These are phyloP conservation scores for Blastobotrys peoriensis DNA, from an alignment of 805 yeast species.

Conservation along the genomic window DNA sequence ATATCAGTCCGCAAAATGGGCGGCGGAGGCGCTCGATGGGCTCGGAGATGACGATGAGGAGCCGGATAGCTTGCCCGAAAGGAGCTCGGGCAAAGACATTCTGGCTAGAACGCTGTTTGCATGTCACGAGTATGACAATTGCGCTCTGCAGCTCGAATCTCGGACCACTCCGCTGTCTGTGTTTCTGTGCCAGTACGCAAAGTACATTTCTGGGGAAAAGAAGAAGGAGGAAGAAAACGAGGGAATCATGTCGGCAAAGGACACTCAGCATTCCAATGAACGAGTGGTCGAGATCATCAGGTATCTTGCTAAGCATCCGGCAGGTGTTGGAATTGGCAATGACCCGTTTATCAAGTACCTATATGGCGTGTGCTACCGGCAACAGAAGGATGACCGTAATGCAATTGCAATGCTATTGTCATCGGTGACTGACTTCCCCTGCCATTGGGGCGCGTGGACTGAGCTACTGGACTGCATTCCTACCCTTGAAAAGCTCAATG, in stretches of 20 bases:
- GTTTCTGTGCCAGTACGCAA: conserved; percentile 65
- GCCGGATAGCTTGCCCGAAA: conserved; percentile 1
- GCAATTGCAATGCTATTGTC: conserved; percentile 59
- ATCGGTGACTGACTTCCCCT: conserved; percentile 66
- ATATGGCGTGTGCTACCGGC: conserved; percentile 60
- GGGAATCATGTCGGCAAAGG: conserved; percentile 44
- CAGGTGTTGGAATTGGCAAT: conserved; percentile 14
- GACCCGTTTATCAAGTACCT: conserved; percentile 67
- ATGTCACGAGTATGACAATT: conserved; percentile 79
- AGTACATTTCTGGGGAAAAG: conserved; percentile 73
- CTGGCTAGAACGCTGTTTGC: conserved; percentile 72
- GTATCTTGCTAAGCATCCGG: conserved; percentile 32
- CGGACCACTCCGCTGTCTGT: conserved; percentile 33
- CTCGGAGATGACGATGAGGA: conserved; percentile 26
- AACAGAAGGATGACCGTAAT: conserved; percentile 49
- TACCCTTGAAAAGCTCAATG: conserved; percentile 50
- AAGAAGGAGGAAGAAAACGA: conserved; percentile 64
- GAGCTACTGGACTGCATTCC: conserved; percentile 62
- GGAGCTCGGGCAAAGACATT: conserved; percentile 42
- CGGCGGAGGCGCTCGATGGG: conserved; percentile 73
- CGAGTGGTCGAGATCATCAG: conserved; percentile 32
- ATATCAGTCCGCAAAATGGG: conserved; percentile 62
- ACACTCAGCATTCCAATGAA: conserved; percentile 28
- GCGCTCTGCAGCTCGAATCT: conserved; percentile 51
- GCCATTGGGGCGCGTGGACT: conserved; percentile 91